Base-by-base conservation (phyloP, 192 early-diverging fungal genomes). In the Coemansia sp. region DNA sequence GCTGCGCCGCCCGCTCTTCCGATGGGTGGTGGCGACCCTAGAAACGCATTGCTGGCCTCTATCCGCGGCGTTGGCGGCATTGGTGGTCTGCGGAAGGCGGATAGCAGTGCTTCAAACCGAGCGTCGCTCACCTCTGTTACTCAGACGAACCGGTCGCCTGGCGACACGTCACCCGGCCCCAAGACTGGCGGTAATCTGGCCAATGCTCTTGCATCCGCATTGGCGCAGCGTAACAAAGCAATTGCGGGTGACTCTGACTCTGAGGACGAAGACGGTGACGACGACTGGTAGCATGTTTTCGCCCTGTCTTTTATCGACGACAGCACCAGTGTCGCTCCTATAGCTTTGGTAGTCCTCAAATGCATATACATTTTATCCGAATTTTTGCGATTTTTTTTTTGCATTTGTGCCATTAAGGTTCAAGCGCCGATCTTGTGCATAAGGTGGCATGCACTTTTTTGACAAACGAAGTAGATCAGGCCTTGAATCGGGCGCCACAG, bases 201-300 rank as follows among this genome's bases (percentile, higher is more conserved):
- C 62, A 72, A 79, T 23, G 83, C 83, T 0, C 69, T 84, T 59
- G 83, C 83, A 25, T 67, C 68, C 13, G 78, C 72, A 5, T 69
- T 84, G 25, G 70, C 74, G 11, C 75, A 78, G 56, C 83, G 78
- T 42, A 80, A 73, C 65, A 74, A 72, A 38, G 83, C 78, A 28
- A 81, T 77, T 47, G 63, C 70, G n/a, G 77, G 77, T 13, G 71
- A 79, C 36, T 76, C 76, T 10, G 83, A 84, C 58, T 84, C 83
- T 25, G 81, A 83, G 38, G 74, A 70, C 6, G 75, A 73, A 21
- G 67, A 73, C 13, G 83, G 77, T 52, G 83, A 84, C 52, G 52
- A 53, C 28, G 83, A 84, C 34, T 77, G 76, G 72, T 78, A 72
- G 56, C 14, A 11, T 34, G 26, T 56, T 58, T 36, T n/a, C 45